Percentiles rank a stretch among this genome's conserved stretches.
phyloP scores from a whole-genome alignment of 1,139 yeast genomes.

The Suhomyces atakaporum region DNA sequence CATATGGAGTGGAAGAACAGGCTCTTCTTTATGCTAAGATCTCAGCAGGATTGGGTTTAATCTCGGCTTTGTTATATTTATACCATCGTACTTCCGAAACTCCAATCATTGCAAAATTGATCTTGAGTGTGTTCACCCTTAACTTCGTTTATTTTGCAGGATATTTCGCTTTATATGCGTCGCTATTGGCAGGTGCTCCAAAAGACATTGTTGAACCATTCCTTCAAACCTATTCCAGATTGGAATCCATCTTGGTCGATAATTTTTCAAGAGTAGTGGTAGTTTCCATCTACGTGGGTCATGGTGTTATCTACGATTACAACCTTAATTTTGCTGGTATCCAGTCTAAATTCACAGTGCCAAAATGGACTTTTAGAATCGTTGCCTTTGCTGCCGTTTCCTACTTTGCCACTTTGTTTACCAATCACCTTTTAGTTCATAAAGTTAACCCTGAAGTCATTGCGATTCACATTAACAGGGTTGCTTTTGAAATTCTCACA shows the following conservation, averaged over 20 bases:
- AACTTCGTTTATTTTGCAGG: slow-evolving; percentile 8
- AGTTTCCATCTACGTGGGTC: slow-evolving; percentile 9
- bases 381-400: neutral
- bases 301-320: slow-evolving; percentile 11
- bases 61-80: slow-evolving; percentile 3
- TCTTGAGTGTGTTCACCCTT: slow-evolving; percentile 4
- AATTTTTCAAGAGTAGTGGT: slow-evolving; percentile 4
- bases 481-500: slow-evolving; percentile 10
- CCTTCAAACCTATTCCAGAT: slow-evolving; percentile 4
- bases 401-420: slow-evolving; percentile 4
- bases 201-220: slow-evolving; percentile 1
- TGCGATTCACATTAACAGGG: slow-evolving; percentile 6
- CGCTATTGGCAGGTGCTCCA: slow-evolving; percentile 7
- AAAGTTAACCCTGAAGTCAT: slow-evolving; percentile 4
- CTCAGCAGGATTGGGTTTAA: slow-evolving; percentile 8
- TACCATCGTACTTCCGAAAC: slow-evolving; percentile 1
- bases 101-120: slow-evolving; percentile 7
- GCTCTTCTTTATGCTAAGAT: slow-evolving; percentile 8
- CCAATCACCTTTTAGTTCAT: slow-evolving; percentile 9
- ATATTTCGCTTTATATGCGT: slow-evolving; percentile 6
- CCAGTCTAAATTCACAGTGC: slow-evolving; percentile 7
- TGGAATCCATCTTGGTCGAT: slow-evolving; percentile 6
- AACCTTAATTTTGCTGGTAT: neutral
- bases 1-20: slow-evolving; percentile 10
- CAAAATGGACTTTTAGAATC: slow-evolving; percentile 1